Conservation (phyloP, 768 basidiomycete species). For the Tulasnella sp. region DNA sequence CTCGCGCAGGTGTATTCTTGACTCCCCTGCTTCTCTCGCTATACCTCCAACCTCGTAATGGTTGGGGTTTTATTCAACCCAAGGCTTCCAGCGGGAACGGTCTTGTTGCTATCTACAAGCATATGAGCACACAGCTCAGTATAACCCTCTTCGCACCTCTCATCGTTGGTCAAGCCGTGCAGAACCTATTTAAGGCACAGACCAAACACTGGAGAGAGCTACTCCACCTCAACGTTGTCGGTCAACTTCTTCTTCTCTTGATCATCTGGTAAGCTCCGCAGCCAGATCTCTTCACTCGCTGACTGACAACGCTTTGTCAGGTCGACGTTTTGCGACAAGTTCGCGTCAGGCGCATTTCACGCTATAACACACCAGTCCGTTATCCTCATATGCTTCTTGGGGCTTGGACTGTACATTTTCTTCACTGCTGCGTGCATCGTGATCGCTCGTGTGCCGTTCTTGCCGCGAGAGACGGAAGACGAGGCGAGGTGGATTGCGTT, state of each 20-base stretch:
- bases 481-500: slow-evolving; percentile 2
- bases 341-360: slow-evolving; percentile 20
- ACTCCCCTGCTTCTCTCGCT: slow-evolving; percentile 21
- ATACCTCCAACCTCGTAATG: slow-evolving; percentile 20
- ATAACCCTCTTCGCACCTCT: slow-evolving; percentile 23
- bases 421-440: slow-evolving; percentile 21
- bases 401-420: slow-evolving; percentile 19
- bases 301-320: background rate
- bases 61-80: slow-evolving; percentile 22
- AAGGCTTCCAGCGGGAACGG: slow-evolving; percentile 22
- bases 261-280: slow-evolving; percentile 17
- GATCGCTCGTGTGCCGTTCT: slow-evolving; percentile 21
- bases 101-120: slow-evolving; percentile 22
- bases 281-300: background rate
- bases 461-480: slow-evolving; percentile 9
- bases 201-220: slow-evolving; percentile 19
- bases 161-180: slow-evolving; percentile 23
- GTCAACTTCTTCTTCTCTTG: slow-evolving; percentile 22
- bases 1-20: slow-evolving; percentile 18
- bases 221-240: slow-evolving; percentile 20
- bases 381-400: slow-evolving; percentile 22
- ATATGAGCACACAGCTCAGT: slow-evolving; percentile 22
- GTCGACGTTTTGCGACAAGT: slow-evolving; percentile 24
- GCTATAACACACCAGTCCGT: slow-evolving; percentile 21
- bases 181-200: slow-evolving; percentile 21